phyloP scores from a whole-genome alignment of 2,329 filamentous ascomycete genomes.

The Torrubiella hemipterigena region DNA sequence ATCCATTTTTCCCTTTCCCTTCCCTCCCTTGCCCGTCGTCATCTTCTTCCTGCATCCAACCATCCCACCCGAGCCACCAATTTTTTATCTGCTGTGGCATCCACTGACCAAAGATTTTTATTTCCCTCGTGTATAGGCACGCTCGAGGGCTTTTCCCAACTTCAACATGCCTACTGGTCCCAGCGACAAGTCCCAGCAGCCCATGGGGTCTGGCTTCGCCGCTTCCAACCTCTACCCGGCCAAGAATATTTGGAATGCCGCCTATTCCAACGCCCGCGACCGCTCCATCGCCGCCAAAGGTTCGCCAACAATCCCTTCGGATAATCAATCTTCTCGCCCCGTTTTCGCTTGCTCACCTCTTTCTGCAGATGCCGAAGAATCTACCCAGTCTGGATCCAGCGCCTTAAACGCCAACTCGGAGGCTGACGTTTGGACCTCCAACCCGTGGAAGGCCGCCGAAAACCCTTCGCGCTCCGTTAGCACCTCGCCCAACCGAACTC shows the following conservation, averaged over 20 bases:
- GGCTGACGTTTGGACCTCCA: constrained; percentile 48
- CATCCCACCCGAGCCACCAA: neutral
- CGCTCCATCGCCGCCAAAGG: constrained; percentile 31
- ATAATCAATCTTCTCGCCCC: neutral
- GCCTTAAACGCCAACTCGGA: constrained; percentile 59
- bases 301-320: constrained; percentile 17
- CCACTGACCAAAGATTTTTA: constrained; percentile 10
- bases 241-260: constrained; percentile 27
- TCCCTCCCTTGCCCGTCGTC: constrained; percentile 7
- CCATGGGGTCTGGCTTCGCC: constrained; percentile 26
- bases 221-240: constrained; percentile 22
- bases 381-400: constrained; percentile 53
- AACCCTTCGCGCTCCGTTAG: constrained; percentile 29
- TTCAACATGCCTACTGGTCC: constrained; percentile 22
- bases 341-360: neutral
- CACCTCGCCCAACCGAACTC: constrained; percentile 46
- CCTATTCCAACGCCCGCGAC: constrained; percentile 27
- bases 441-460: constrained; percentile 48
- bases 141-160: constrained; percentile 24
- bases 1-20: constrained; percentile 4
- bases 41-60: constrained; percentile 3
- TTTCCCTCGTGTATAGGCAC: constrained; percentile 15
- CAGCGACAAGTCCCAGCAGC: constrained; percentile 20
- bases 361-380: constrained; percentile 16
- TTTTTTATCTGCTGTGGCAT: constrained; percentile 3